Percentiles rank a stretch among this genome's conserved stretches.
These are phyloP conservation scores for Dryas octopetala DNA, from an alignment of 306 rosid genomes.

Conservation along the genomic window DNA sequence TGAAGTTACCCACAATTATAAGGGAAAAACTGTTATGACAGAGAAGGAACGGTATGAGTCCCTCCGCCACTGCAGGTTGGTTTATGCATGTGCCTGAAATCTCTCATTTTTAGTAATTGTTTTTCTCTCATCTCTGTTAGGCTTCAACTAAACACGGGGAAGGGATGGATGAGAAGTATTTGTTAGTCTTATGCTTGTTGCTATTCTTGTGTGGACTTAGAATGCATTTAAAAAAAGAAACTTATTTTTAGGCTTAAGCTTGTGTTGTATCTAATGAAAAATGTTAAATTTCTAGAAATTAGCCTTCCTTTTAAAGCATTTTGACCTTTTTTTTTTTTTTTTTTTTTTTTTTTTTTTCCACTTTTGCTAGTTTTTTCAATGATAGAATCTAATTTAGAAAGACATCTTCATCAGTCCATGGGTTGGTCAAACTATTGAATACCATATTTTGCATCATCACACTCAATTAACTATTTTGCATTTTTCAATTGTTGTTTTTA, in stretches of 20 bases:
- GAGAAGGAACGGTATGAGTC: slow-evolving; percentile 90
- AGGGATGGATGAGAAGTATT: neutral
- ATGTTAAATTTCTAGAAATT: neutral
- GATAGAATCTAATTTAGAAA: neutral
- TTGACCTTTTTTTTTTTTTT: neutral
- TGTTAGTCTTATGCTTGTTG: neutral
- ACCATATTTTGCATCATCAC: neutral
- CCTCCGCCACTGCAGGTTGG: slow-evolving; percentile 92
- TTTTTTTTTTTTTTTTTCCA: neutral
- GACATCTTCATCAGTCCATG: neutral
- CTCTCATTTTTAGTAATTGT: neutral
- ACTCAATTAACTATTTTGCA: neutral
- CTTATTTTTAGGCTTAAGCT: neutral
- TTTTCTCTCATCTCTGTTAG: neutral
- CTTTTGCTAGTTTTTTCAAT: neutral
- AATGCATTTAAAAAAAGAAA: neutral
- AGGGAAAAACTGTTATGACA: slow-evolving; percentile 97
- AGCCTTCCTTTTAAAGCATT: neutral
- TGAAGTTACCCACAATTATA: slow-evolving; percentile 74
- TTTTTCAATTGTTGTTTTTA: neutral
- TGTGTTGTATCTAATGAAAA: neutral
- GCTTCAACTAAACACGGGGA: neutral
- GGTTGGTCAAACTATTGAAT: neutral
- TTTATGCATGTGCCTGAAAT: neutral
- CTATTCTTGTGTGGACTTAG: neutral